These are phyloP conservation scores for Trichophyton simii DNA, from an alignment of 2,329 filamentous ascomycete genomes.

Conservation along the genomic window DNA sequence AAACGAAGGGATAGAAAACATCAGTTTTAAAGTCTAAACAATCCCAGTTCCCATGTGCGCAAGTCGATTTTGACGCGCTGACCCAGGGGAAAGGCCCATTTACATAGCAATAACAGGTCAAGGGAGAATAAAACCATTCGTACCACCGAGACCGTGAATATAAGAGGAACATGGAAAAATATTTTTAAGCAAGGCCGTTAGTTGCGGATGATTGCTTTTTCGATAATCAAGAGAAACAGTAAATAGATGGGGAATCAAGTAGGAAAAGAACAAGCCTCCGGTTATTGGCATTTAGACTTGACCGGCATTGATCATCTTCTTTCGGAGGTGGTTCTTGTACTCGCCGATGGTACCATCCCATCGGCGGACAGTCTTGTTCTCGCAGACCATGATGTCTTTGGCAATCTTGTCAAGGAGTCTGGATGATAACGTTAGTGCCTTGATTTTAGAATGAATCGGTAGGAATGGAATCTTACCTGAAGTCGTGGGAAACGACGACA, in stretches of 20 bases:
- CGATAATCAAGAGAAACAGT: neutral
- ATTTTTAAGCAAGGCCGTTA: neutral
- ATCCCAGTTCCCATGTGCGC: neutral
- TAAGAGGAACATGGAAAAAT: neutral
- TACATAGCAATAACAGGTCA: neutral
- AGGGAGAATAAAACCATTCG: neutral
- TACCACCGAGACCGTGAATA: neutral
- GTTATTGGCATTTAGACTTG: constrained; percentile 51
- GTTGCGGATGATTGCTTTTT: neutral
- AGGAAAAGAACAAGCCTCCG: neutral
- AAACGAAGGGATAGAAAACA: neutral
- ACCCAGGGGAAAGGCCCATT: neutral
- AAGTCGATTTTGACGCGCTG: neutral
- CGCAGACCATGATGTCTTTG: constrained; percentile 98
- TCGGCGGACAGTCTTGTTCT: constrained; percentile 82
- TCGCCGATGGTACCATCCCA: constrained; percentile 85
- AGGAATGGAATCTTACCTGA: constrained; percentile 55
- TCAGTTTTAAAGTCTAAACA: constrained; percentile 1
- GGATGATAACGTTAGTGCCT: constrained; percentile 12
- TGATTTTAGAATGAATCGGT: neutral
- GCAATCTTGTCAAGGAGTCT: constrained; percentile 98
- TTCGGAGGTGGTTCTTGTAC: constrained; percentile 97
- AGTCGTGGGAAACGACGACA: constrained; percentile 96
- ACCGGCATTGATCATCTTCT: constrained; percentile 91
- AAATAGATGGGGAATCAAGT: constrained; percentile 5